Base-by-base conservation (phyloP, 164 flowering plant species). In the Tetrastigma voinierianum region DNA sequence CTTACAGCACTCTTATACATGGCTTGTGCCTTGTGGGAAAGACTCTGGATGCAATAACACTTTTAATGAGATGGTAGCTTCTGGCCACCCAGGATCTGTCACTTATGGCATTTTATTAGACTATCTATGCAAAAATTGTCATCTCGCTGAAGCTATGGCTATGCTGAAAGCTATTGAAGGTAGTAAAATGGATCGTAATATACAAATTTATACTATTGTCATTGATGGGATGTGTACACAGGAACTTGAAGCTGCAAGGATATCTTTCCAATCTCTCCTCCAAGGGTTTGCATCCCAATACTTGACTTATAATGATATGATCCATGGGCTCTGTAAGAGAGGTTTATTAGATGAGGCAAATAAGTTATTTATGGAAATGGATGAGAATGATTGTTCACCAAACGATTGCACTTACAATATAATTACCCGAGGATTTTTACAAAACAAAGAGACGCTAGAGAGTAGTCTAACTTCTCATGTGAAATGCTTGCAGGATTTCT, bases 401-500 rank as follows among this genome's bases (percentile, higher is more conserved):
- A 3, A 62, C 54, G 57, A 53, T 13, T 10, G n/a, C 52, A 72
- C 73, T n/a, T 76, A 24, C n/a, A 54, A 67, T 62, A 54, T 15
- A 13, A 61, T 69, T 0, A 25, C 65, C 12, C 45, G 6, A 13
- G 73, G 68, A 19, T 45, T 49, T 18, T 45, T 72, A 43, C 14
- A 53, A 19, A n/a, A 23, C 7, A 72, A 72, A 17, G 15, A 76
- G 14, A 51, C 19, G 20, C 3, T 14, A n/a, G 5, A 54, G 43
- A 15, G 70, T 64, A 46, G 5, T 32, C 14, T n/a, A 55, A n/a
- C 43, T 68, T 19, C 14, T 65, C 1, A 7, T 20, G 3, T n/a
- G 65, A 57, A 46, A 72, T 76, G 71, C 51, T 57, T 16, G 61
- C 47, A 18, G 75, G 75, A n/a, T 68, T 70, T 67, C 47, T 47